These are phyloP conservation scores for Barnettozyma wickerhamii DNA, from an alignment of 805 yeast species.

Conservation along the genomic window DNA sequence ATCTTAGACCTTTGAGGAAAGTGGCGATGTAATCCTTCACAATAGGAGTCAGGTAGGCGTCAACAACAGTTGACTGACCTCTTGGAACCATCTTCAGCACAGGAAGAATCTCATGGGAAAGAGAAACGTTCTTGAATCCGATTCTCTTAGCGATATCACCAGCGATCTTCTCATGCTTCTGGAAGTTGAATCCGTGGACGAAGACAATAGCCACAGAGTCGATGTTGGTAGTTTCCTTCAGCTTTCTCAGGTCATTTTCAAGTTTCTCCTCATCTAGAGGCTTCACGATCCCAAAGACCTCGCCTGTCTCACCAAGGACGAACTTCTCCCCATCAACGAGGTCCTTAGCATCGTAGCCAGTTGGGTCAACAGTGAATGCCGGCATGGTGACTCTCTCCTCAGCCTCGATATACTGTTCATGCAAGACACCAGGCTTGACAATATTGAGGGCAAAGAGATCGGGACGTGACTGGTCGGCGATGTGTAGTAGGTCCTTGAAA, in stretches of 20 bases:
- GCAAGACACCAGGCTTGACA: conserved; percentile 42
- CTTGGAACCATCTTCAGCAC: conserved; percentile 37
- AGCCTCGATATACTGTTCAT: conserved; percentile 40
- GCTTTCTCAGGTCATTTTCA: conserved; percentile 16
- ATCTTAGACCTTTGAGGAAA: conserved; percentile 30
- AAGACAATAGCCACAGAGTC: conserved; percentile 32
- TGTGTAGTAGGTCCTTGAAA: conserved; percentile 45
- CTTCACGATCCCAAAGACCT: conserved; percentile 33
- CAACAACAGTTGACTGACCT: conserved; percentile 38
- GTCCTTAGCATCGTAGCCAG: conserved; percentile 27
- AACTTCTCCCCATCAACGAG: conserved; percentile 29
- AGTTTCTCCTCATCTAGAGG: conserved; percentile 29
- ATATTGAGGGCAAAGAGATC: conserved; percentile 46
- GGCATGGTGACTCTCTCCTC: conserved; percentile 59
- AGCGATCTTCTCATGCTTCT: conserved; percentile 33
- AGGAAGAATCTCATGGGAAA: conserved; percentile 34
- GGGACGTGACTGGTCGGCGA: conserved; percentile 52
- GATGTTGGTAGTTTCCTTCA: conserved; percentile 24
- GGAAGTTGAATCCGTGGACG: conserved; percentile 34
- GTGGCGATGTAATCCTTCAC: conserved; percentile 35
- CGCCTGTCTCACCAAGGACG: conserved; percentile 38
- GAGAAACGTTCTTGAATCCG: conserved; percentile 30
- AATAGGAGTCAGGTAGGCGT: conserved; percentile 42
- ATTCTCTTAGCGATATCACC: conserved; percentile 30
- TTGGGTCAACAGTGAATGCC: conserved; percentile 63